These are phyloP conservation scores for Sarocladiaceae sp. DNA, from an alignment of 2,329 filamentous ascomycete species.

Conservation along the genomic window DNA sequence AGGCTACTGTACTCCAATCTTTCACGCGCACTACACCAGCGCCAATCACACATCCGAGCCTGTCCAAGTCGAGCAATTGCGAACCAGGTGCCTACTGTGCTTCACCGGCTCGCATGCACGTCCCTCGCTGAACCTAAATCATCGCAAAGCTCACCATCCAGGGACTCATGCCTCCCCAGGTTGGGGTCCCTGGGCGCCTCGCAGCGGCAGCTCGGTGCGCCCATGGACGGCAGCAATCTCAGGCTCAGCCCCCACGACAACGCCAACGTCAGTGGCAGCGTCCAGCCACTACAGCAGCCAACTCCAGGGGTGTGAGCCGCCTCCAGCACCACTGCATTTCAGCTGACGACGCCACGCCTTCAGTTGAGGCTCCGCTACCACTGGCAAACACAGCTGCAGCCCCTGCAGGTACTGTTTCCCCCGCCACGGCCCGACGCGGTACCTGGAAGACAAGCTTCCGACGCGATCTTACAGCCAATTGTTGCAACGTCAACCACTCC, in stretches of 20 bases:
- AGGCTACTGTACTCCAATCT: too few relatives aligned
- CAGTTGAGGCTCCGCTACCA: too few relatives aligned
- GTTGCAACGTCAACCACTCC: slow-evolving; percentile 7
- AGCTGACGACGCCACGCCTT: too few relatives aligned
- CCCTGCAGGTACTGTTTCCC: neutral
- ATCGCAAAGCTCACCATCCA: slow-evolving; percentile 1
- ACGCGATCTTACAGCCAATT: neutral
- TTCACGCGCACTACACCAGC: too few relatives aligned
- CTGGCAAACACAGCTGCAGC: too few relatives aligned
- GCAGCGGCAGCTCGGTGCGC: slow-evolving; percentile 3
- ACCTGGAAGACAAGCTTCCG: slow-evolving; percentile 8
- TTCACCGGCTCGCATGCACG: too few relatives aligned
- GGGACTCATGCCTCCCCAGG: slow-evolving; percentile 8
- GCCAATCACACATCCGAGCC: too few relatives aligned
- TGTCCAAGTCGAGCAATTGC: too few relatives aligned
- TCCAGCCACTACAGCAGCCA: neutral
- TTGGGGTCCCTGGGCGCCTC: slow-evolving; percentile 3
- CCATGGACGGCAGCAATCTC: too few relatives aligned
- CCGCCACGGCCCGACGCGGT: slow-evolving; percentile 7
- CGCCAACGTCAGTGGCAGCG: neutral
- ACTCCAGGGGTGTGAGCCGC: too few relatives aligned
- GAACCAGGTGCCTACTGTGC: too few relatives aligned
- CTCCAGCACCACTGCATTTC: neutral
- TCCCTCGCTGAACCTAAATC: too few relatives aligned
- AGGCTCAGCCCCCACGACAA: neutral